phyloP scores from a whole-genome alignment of 495 filamentous ascomycete genomes.

The Aspergillus ostianus region DNA sequence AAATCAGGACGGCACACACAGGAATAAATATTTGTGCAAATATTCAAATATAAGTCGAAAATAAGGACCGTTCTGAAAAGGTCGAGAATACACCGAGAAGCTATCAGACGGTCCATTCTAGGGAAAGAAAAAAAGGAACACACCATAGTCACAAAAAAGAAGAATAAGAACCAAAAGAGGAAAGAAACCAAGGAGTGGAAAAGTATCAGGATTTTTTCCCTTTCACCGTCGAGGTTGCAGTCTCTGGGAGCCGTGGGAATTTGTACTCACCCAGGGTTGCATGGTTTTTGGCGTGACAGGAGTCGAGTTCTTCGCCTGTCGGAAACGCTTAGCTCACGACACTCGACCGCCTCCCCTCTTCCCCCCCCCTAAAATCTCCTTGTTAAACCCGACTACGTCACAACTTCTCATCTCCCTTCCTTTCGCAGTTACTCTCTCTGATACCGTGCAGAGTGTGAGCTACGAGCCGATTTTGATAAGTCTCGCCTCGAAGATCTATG shows the following conservation, averaged over 20 bases:
- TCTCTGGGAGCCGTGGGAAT: slow-evolving; percentile 21
- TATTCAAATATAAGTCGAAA: too few relatives aligned
- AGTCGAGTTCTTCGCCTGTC: slow-evolving; percentile 16
- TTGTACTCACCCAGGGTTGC: slow-evolving; percentile 28
- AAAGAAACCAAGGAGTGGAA: slow-evolving; percentile 3
- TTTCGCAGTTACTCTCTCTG: slow-evolving; percentile 14
- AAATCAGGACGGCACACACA: slow-evolving; percentile 5
- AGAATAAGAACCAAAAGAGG: background rate
- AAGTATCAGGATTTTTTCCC: background rate
- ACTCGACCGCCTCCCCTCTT: slow-evolving; percentile 28
- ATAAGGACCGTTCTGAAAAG: too few relatives aligned
- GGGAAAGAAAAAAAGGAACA: background rate
- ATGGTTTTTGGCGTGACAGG: slow-evolving; percentile 21
- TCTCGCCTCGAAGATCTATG: background rate
- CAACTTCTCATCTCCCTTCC: slow-evolving; percentile 27
- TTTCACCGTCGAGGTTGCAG: slow-evolving; percentile 16
- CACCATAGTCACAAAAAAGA: background rate
- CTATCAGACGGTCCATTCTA: too few relatives aligned
- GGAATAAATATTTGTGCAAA: background rate
- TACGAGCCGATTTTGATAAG: background rate
- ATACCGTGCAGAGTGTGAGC: slow-evolving; percentile 4
- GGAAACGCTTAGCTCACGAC: slow-evolving; percentile 23
- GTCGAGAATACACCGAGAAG: too few relatives aligned
- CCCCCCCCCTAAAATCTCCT: slow-evolving; percentile 26
- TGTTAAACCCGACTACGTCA: slow-evolving; percentile 37